Evolutionary conservation across 768 basidiomycete species (phyloP), one percentile per base, ranked within the genome.

Genomic region (Leccinum rimulosum): DNA sequence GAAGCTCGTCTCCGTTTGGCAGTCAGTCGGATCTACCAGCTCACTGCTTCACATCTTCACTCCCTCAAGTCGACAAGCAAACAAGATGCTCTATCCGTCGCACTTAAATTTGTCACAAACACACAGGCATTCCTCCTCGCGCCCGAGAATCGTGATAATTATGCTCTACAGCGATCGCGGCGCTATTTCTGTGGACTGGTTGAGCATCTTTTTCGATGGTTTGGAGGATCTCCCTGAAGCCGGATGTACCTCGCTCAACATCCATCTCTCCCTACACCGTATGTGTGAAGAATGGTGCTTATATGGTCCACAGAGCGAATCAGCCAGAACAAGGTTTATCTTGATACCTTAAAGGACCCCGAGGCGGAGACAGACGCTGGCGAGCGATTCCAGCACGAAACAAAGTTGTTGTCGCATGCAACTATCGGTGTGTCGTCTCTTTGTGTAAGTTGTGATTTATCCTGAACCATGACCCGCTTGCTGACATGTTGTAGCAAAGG

Each of bases 251-350:
- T 85, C 89, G 1, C 76, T 82, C 6, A 83, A 89, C 58, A 87
- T 87, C 76, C 85, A 93, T 67, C 80, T 95, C 7, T 81, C 87
- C 3, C 74, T 96, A 33, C 96, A 91, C 74, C 84, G 88, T 31
- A 76, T 93, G 40, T 95, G 93, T 64, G 93, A 95, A 72, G 93
- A 95, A 66, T 97, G 95, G 95, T 96, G 94, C 71, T 86, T 91
- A 67, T 78, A 89, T 50, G 94, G 92, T 6, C 81, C 85, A 31
- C 86, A 91, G 65, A 80, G 84, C 1, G 91, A 93, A 61, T 74
- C 77, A 15, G 82, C 84, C 43, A 88, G 85, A 70, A 88, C 86
- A 57, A 81, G 90, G 51, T 75, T 88, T 48, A 79, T 83, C 27
- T 67, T 82, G 57, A 93, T 94, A 22, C 22, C 22, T 22, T 80